Base-by-base conservation (phyloP, 2,329 filamentous ascomycete genomes). In the Tolypocladium album region DNA sequence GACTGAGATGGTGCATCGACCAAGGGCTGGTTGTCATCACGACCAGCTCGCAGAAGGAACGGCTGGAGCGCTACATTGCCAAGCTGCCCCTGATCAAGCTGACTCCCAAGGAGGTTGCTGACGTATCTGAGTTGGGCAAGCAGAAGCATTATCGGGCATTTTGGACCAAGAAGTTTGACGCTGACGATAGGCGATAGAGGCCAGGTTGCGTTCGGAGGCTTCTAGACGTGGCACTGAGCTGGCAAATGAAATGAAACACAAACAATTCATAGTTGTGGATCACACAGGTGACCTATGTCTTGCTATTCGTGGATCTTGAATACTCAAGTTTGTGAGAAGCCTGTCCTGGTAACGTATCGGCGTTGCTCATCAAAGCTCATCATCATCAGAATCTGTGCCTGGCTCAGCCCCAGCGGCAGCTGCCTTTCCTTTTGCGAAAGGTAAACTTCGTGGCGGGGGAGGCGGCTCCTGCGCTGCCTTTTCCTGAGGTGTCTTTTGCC, bases 131-230 rank as follows among this genome's bases (percentile, higher is more conserved):
- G 64, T 66, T 79, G 42, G 87, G 87, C 1, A 75, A 75, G 64
- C 68, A 84, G 75, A 86, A 86, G 73, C 82, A 88, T 69, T 84
- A 75, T 66, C 78, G 86, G 39, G 80, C 73, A 0, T 88, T 84
- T 68, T 88, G 83, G 83, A 73, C 63, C 2, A 64, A 79, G 20
- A 76, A 76, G 61, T 86, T 84, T 69, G 78, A 70, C 12, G 70
- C 70, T 1, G 76, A 83, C 61, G 85, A 88, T 66, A 66, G 66
- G 55, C 67, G 69, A 6, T 75, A 67, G 59, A 61, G 2, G 27
- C 13, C 11, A 22, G 3, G 20, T 4, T 36, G 31, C 7, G 24
- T n/a, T 20, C 31, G 20, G 50, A 31, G 27, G 5, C 27, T 7
- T 9, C 31, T 36, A 11, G 4, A 24, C 1, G 31, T 34, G 31